A percentile compares a stretch with the other conserved stretches of the same genome.
phyloP scores from a whole-genome alignment of 2,329 filamentous ascomycete species.

The Zalaria obscura region DNA sequence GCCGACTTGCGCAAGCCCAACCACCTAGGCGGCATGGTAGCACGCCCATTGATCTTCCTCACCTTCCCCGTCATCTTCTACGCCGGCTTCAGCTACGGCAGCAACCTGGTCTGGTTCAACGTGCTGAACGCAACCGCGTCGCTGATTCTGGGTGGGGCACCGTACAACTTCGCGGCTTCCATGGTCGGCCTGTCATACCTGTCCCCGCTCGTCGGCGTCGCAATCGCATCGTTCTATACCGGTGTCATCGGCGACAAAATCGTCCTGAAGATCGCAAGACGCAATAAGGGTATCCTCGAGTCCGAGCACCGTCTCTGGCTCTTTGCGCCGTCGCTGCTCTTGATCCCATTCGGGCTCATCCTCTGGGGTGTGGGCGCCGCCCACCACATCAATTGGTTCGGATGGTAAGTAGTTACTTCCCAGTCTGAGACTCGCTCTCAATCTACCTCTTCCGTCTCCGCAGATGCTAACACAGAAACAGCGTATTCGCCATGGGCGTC shows the following conservation, averaged over 20 bases:
- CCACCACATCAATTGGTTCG: constrained; percentile 13
- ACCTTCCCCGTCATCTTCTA: constrained; percentile 26
- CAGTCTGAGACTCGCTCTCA: constrained; percentile 1
- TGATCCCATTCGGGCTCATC: constrained; percentile 30
- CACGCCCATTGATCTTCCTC: constrained; percentile 11
- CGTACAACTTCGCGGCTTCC: constrained; percentile 23
- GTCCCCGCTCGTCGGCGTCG: constrained; percentile 20
- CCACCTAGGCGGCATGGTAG: constrained; percentile 13
- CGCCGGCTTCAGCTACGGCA: constrained; percentile 25
- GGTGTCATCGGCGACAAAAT: constrained; percentile 21
- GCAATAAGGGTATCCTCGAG: constrained; percentile 24
- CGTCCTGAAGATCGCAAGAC: constrained; percentile 19
- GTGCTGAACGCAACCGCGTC: constrained; percentile 28
- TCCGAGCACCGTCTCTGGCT: constrained; percentile 27
- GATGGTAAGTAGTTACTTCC: constrained; percentile 4
- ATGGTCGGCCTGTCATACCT: constrained; percentile 25
- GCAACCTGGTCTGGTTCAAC: constrained; percentile 27
- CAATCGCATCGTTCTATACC: constrained; percentile 20
- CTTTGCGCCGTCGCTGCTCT: constrained; percentile 22
- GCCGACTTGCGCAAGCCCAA: constrained; percentile 17
- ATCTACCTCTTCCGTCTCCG: constrained; percentile 21
- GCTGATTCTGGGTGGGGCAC: constrained; percentile 21
- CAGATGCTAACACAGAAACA: constrained; percentile 22
- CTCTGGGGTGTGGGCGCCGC: constrained; percentile 39
- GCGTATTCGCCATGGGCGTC: constrained; percentile 34